These are phyloP conservation scores for Letharia columbiana DNA, from an alignment of 495 filamentous ascomycete genomes.

Conservation along the genomic window DNA sequence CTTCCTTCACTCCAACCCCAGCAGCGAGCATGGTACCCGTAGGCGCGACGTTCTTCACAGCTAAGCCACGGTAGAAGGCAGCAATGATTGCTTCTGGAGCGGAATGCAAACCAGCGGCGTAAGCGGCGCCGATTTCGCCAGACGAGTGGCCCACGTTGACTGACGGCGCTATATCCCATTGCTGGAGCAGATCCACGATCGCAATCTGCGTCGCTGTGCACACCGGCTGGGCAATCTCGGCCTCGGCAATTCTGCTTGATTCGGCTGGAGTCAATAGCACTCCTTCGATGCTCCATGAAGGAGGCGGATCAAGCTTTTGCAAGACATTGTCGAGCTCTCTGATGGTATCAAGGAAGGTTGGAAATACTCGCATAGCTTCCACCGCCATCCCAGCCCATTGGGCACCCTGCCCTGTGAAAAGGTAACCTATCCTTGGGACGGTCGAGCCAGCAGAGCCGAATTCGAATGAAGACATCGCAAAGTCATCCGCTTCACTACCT, in stretches of 20 bases:
- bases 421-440: too few relatives aligned
- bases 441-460: too few relatives aligned
- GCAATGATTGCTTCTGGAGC: constrained; percentile 31
- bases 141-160: constrained; percentile 52
- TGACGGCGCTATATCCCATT: constrained; percentile 36
- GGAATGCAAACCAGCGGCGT: constrained; percentile 46
- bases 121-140: constrained; percentile 57
- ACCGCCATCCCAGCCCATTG: too few relatives aligned
- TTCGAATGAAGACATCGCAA: too few relatives aligned
- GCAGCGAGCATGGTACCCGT: constrained; percentile 30
- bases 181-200: constrained; percentile 36
- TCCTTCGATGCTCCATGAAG: too few relatives aligned
- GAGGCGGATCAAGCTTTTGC: too few relatives aligned
- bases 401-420: too few relatives aligned
- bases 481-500: too few relatives aligned
- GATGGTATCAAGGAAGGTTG: too few relatives aligned
- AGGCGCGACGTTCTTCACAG: background rate
- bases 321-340: too few relatives aligned
- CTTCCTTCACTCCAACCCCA: constrained; percentile 21
- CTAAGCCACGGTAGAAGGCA: constrained; percentile 34
- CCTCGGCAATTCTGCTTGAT: constrained; percentile 21
- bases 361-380: too few relatives aligned
- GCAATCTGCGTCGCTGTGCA: constrained; percentile 47
- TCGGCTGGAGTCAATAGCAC: too few relatives aligned
- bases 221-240: constrained; percentile 32